These are phyloP conservation scores for Kwoniella botswanensis DNA, from an alignment of 768 basidiomycete genomes.

Conservation along the genomic window DNA sequence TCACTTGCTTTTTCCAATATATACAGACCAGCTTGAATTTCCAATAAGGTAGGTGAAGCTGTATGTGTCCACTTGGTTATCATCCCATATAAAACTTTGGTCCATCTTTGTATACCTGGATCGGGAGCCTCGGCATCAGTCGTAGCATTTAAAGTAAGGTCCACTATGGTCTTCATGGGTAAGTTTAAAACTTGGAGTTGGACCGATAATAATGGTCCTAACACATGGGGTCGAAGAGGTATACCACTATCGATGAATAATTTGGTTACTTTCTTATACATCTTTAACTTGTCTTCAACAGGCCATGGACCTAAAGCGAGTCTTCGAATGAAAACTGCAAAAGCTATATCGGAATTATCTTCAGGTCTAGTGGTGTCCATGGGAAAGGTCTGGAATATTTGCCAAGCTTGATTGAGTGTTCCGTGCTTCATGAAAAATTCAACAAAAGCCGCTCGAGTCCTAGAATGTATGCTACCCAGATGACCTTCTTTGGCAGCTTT, in stretches of 20 bases:
- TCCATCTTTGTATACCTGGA: conserved; percentile 22
- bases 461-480: conserved; percentile 10
- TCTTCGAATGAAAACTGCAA: conserved; percentile 9
- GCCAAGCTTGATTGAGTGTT: conserved; percentile 8
- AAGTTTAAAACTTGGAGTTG: conserved; percentile 12
- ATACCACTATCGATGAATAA: neutral
- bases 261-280: neutral
- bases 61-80: conserved; percentile 23
- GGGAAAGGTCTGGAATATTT: conserved; percentile 11
- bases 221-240: neutral
- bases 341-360: conserved; percentile 3
- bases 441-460: conserved; percentile 23
- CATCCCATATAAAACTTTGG: conserved; percentile 14
- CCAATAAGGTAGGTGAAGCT: neutral
- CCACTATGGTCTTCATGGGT: conserved; percentile 12
- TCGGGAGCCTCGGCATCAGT: neutral
- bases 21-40: conserved; percentile 12
- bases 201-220: conserved; percentile 22
- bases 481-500: conserved; percentile 20
- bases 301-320: conserved; percentile 11
- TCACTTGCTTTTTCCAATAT: conserved; percentile 11
- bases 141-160: conserved; percentile 15
- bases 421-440: conserved; percentile 16
- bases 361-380: neutral
- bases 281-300: conserved; percentile 13